Base-by-base conservation (phyloP, 2,329 filamentous ascomycete species). In the Aspergillus pseudoviridinutans region DNA sequence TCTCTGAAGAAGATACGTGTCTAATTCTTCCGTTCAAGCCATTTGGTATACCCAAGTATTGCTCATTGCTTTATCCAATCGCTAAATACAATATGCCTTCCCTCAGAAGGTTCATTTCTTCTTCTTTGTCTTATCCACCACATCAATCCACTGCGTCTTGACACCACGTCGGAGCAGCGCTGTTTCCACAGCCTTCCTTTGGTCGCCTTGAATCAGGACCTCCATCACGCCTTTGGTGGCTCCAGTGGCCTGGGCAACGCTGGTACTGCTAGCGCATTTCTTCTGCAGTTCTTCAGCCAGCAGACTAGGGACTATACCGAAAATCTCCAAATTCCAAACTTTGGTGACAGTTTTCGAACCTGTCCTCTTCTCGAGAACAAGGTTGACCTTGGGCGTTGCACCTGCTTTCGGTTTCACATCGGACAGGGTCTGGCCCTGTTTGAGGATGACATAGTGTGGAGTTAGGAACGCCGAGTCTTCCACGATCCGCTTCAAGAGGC, bases 81-180 rank as follows among this genome's bases (percentile, higher is more conserved):
- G 41, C n/a, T 44, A 22, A 20, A 22, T 44, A 12, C 41, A 44
- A 8, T 10, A 44, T 9, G 10, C 12, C 22, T 47, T 24, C 44
- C 17, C 22, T 54, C 47, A 50, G 52, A 55, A 47, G 25, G 52
- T 7, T 29, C 66, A 78, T 72, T 86, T 86, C 75, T 87, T 87
- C 62, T 83, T 83, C 73, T 87, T 86, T 4, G 84, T 87, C 75
- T 88, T 89, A 69, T 89, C 87, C 56, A 86, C 71, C n/a, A 87
- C 75, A 49, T 86, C 83, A 28, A 89, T 76, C 83, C 84, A 88
- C 59, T 81, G 79, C 57, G 73, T 76, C 56, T 79, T 79, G 3
- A 89, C 76, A 0, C 87, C 87, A 58, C 85, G 78, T 67, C 79
- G 81, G 58, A 80, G 80, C 63, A 89, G 69, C 28, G 84, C 83